Conservation (phyloP, 2,329 filamentous ascomycete genomes). For the Alternaria tenuissima region DNA sequence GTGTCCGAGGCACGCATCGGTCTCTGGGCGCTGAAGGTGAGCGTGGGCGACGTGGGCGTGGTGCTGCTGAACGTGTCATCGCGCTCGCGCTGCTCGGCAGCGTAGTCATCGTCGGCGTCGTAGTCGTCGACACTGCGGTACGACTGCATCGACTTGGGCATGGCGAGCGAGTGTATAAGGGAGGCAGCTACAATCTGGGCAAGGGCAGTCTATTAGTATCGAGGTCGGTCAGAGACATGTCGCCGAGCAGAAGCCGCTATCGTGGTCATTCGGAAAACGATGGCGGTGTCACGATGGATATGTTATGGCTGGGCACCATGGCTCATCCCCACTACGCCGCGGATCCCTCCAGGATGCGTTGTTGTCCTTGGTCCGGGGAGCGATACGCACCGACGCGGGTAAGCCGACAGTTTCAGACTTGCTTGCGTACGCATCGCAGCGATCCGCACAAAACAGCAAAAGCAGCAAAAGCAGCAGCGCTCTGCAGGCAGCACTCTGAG, state of each 20-base stretch:
- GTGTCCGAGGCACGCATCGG: conserved; percentile 46
- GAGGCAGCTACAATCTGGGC: conserved; percentile 14
- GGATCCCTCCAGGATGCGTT: conserved; percentile 11
- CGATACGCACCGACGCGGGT: conserved; percentile 4
- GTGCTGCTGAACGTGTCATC: conserved; percentile 45
- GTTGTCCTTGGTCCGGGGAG: conserved; percentile 1
- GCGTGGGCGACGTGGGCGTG: conserved; percentile 45
- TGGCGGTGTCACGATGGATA: conserved; percentile 32
- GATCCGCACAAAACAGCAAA: neutral
- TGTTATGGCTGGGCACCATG: conserved; percentile 23
- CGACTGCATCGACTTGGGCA: conserved; percentile 48
- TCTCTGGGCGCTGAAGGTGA: conserved; percentile 39
- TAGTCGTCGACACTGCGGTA: conserved; percentile 47
- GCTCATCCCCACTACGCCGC: conserved; percentile 13
- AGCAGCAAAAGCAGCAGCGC: neutral
- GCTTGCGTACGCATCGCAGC: neutral
- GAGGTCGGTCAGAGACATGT: conserved; percentile 18
- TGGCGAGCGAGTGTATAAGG: conserved; percentile 25
- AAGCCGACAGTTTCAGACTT: conserved; percentile 3
- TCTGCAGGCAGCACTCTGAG: neutral
- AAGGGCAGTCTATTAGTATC: conserved; percentile 19
- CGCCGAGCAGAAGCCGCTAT: conserved; percentile 21
- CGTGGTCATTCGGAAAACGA: conserved; percentile 37
- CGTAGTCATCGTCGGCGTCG: conserved; percentile 47
- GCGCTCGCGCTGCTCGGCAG: conserved; percentile 40